Conservation (phyloP, 2,329 filamentous ascomycete species). For the Pseudogymnoascus sp. region DNA sequence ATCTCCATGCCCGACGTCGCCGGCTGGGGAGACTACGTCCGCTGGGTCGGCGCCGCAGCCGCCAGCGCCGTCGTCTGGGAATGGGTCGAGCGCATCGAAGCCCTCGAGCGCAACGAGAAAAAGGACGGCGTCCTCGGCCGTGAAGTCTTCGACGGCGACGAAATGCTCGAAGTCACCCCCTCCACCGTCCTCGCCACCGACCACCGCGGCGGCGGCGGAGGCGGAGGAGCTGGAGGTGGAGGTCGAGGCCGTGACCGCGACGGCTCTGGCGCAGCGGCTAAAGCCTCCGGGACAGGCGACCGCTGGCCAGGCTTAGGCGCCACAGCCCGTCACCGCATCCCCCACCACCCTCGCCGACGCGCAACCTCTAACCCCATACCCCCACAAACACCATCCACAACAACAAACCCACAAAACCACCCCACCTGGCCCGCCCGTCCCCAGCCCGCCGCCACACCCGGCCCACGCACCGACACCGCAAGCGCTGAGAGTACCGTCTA, state of each 20-base stretch:
- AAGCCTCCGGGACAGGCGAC: not conserved
- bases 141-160: constrained; percentile 65
- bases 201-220: constrained; percentile 31
- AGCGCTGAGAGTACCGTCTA: constrained; percentile 58
- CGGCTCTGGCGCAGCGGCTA: not conserved
- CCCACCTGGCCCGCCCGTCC: constrained; percentile 45
- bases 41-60: constrained; percentile 66
- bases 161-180: constrained; percentile 58
- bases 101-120: constrained; percentile 61
- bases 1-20: constrained; percentile 61
- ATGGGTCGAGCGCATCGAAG: constrained; percentile 70
- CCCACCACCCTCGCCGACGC: not conserved
- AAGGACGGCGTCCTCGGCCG: constrained; percentile 64
- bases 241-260: constrained; percentile 18
- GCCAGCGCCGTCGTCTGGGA: constrained; percentile 76
- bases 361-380: not conserved
- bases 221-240: constrained; percentile 24
- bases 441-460: constrained; percentile 43
- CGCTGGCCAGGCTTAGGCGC: constrained; percentile 19
- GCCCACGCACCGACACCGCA: constrained; percentile 53
- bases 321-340: constrained; percentile 8
- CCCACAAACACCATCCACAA: not conserved
- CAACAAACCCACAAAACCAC: not conserved
- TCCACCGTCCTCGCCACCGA: constrained; percentile 46
- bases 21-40: constrained; percentile 68